phyloP scores from a whole-genome alignment of 2,329 filamentous ascomycete genomes.

The Mycosphaerelloides madeirae region DNA sequence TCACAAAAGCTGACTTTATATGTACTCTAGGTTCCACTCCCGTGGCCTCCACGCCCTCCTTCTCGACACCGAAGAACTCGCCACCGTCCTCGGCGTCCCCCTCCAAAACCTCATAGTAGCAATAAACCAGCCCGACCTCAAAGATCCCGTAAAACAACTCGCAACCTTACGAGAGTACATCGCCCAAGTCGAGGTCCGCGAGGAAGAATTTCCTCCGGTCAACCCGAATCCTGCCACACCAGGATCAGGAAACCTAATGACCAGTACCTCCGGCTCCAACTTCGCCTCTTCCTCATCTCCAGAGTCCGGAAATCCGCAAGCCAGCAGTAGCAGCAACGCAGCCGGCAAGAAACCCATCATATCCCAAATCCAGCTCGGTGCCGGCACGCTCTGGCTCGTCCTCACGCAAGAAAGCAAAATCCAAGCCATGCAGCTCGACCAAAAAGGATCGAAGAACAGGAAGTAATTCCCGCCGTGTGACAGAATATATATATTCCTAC shows the following conservation, averaged over 20 bases:
- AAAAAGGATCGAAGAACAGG: too few species aligned
- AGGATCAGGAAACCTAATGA: neutral
- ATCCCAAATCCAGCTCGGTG: conserved; percentile 11
- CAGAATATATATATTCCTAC: too few species aligned
- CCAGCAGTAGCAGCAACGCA: conserved; percentile 1
- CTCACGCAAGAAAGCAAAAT: conserved; percentile 4
- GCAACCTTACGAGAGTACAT: conserved; percentile 6
- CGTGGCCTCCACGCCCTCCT: conserved; percentile 15
- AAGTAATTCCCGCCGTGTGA: too few species aligned
- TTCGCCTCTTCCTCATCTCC: too few species aligned
- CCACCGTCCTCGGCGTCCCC: conserved; percentile 2
- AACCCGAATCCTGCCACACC: neutral
- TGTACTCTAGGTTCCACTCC: conserved; percentile 1
- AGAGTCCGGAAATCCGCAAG: neutral
- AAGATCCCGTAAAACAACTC: conserved; percentile 4
- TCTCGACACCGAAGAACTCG: conserved; percentile 14
- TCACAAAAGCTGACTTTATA: too few species aligned
- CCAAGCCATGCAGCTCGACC: too few species aligned
- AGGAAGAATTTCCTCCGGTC: neutral
- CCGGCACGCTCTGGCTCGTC: conserved; percentile 14
- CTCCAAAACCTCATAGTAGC: conserved; percentile 4
- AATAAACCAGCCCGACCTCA: neutral
- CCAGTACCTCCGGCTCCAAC: too few species aligned
- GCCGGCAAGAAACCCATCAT: conserved; percentile 3
- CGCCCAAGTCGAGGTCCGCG: conserved; percentile 6